Percentiles rank a stretch among this genome's conserved stretches.
Evolutionary conservation across 129 eudicot genomes (phyloP).

Genomic region (Flaveria linearis): DNA sequence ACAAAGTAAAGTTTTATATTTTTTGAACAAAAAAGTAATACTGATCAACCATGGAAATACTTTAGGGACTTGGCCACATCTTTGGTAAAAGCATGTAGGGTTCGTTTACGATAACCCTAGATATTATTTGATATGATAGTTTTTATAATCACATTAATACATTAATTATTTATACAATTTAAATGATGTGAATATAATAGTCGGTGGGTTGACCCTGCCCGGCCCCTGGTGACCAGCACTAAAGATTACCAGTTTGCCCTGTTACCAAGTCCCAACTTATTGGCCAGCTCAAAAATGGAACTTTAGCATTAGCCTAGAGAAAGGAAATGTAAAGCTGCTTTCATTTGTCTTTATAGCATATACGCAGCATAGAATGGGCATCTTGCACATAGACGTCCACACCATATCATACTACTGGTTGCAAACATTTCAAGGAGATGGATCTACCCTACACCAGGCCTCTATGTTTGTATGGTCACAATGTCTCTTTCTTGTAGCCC

Average conservation of each 20-base stretch:
- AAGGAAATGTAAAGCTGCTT: constrained; percentile 15
- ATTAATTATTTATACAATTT: neutral
- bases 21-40: neutral
- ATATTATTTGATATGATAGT: neutral
- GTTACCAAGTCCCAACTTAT: neutral
- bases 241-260: neutral
- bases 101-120: neutral
- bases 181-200: neutral
- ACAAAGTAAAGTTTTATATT: neutral
- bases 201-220: neutral
- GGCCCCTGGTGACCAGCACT: neutral
- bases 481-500: neutral
- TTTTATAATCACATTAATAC: neutral
- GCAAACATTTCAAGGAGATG: constrained; percentile 7
- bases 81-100: neutral
- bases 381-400: constrained; percentile 27
- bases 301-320: constrained; percentile 21
- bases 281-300: constrained; percentile 28
- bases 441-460: constrained; percentile 13
- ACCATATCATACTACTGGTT: constrained; percentile 3
- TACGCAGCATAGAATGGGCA: constrained; percentile 41
- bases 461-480: neutral
- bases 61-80: neutral
- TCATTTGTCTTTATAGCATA: neutral
- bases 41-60: neutral